These are phyloP conservation scores for Globisporangium heterothallicum DNA, from an alignment of 352 stramenopile genomes.

Conservation along the genomic window DNA sequence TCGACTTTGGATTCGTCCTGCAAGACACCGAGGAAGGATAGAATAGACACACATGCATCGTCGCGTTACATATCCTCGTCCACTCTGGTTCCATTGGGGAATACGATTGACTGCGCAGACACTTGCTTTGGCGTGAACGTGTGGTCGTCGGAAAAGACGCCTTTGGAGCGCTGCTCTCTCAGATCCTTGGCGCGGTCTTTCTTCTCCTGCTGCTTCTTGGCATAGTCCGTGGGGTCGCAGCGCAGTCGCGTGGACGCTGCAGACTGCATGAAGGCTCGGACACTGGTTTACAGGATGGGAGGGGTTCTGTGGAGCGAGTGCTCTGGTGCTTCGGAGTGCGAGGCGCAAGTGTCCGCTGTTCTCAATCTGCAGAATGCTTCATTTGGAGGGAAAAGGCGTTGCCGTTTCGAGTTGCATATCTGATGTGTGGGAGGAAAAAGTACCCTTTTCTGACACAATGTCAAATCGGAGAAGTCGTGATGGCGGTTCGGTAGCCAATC, in stretches of 20 bases:
- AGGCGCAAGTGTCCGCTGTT: too few species aligned
- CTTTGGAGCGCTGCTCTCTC: constrained; percentile 56
- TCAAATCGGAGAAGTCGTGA: not conserved
- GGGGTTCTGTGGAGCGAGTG: too few species aligned
- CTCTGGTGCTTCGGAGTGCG: too few species aligned
- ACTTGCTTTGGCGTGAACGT: constrained; percentile 68
- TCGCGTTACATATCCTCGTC: too few species aligned
- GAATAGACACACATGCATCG: not conserved
- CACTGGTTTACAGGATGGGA: too few species aligned
- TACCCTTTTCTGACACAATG: constrained; percentile 2
- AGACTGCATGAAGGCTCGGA: constrained; percentile 6
- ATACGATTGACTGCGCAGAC: too few species aligned
- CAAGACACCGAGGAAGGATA: not conserved
- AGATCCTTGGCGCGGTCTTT: constrained; percentile 73
- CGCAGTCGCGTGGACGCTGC: constrained; percentile 40
- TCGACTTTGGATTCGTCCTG: constrained; percentile 42
- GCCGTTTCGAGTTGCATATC: too few species aligned
- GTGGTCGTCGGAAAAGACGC: constrained; percentile 69
- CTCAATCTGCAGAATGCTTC: too few species aligned
- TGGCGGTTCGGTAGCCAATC: constrained; percentile 1
- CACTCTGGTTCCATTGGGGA: too few species aligned
- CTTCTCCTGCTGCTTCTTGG: constrained; percentile 70
- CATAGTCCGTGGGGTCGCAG: constrained; percentile 79
- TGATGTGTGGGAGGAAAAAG: not conserved
- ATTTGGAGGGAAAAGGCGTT: too few species aligned